These are phyloP conservation scores for Lanmaoa pseudosensibilis DNA, from an alignment of 768 basidiomycete species.

Conservation along the genomic window DNA sequence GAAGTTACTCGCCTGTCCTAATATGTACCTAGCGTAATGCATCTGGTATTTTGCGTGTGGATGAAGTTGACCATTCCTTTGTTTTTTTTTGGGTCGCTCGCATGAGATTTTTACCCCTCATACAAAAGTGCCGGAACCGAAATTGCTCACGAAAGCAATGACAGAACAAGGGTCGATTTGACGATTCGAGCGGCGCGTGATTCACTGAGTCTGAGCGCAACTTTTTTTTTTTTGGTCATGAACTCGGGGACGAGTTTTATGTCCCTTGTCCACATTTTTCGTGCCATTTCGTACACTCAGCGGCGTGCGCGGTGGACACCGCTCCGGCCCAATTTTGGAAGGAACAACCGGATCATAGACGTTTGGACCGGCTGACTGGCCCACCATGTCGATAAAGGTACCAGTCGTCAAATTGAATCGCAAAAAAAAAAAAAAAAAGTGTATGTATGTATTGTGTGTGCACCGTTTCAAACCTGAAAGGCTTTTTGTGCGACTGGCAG, in stretches of 20 bases:
- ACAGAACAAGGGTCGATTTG: neutral
- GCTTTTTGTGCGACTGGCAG: too few species aligned
- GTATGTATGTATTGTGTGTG: too few species aligned
- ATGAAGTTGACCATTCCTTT: neutral
- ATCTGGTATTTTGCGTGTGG: slow-evolving; percentile 3
- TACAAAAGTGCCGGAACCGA: neutral
- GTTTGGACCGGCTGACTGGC: too few species aligned
- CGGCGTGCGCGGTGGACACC: neutral
- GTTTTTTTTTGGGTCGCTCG: neutral
- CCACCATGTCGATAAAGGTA: too few species aligned
- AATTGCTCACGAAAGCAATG: neutral
- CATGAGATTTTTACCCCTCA: neutral
- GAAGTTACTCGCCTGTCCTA: slow-evolving; percentile 13
- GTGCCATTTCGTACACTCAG: too few species aligned
- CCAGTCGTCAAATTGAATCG: too few species aligned
- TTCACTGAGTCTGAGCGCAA: too few species aligned
- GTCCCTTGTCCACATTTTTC: neutral
- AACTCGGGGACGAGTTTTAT: neutral
- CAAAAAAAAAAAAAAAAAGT: too few species aligned
- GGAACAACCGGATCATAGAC: too few species aligned
- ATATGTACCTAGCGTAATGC: slow-evolving; percentile 33
- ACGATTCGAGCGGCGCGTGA: neutral
- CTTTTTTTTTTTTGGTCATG: neutral
- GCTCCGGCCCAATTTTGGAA: too few species aligned
- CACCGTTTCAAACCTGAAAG: too few species aligned